phyloP scores from a whole-genome alignment of 176 grass and related monocot species.

The Canna indica region DNA sequence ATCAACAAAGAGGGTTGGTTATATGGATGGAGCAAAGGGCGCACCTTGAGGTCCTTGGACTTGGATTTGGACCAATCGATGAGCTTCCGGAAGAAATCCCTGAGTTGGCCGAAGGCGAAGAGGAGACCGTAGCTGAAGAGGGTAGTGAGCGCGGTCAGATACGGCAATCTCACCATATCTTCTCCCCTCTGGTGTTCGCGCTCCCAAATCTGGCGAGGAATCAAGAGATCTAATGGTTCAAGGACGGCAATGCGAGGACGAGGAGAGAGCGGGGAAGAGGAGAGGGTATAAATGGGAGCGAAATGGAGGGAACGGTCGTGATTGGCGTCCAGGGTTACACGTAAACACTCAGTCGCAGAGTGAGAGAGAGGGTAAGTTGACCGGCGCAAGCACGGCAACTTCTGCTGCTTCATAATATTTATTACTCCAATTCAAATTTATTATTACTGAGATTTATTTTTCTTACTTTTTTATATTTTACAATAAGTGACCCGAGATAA shows the following conservation, averaged over 20 bases:
- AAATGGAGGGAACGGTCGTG: not conserved
- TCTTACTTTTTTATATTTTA: no score
- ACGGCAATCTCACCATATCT: conserved; percentile 6
- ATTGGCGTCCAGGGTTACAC: not conserved
- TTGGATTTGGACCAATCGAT: conserved; percentile 1
- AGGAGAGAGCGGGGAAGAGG: not conserved
- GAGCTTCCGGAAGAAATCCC: conserved; percentile 11
- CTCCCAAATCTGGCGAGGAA: no score
- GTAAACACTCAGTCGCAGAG: not conserved
- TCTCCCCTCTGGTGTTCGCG: not conserved
- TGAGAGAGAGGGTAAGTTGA: not conserved
- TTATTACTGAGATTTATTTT: no score
- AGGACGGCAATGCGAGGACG: not conserved
- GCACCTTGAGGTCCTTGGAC: not conserved
- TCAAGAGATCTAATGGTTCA: not conserved
- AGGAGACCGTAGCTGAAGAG: conserved; percentile 10
- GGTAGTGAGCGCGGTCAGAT: not conserved
- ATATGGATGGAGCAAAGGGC: not conserved
- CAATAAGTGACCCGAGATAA: no score
- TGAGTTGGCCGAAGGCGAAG: conserved; percentile 1
- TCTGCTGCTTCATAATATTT: no score
- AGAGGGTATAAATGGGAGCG: not conserved
- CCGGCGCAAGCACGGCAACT: no score
- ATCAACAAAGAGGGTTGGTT: not conserved
- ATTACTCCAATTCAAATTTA: no score